Percentiles rank a stretch among this genome's conserved stretches.
These are phyloP conservation scores for Sclerotinia borealis DNA, from an alignment of 2,329 filamentous ascomycete genomes.

Conservation along the genomic window DNA sequence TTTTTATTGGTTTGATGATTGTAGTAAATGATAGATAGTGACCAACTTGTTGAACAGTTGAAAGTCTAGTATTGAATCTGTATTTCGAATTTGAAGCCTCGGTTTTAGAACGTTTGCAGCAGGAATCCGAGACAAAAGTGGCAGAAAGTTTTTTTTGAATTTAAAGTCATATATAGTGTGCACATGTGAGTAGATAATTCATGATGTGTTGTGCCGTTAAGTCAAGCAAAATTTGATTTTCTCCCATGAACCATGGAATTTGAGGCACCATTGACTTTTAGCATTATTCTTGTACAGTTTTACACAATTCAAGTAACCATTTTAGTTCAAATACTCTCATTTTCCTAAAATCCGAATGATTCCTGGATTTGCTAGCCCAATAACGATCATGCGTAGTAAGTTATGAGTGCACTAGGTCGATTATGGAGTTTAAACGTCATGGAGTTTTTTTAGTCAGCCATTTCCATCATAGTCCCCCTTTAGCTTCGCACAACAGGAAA, in stretches of 20 bases:
- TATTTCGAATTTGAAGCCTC: too few relatives aligned
- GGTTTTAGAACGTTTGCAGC: too few relatives aligned
- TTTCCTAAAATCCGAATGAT: not conserved
- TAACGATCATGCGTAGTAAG: not conserved
- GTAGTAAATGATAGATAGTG: too few relatives aligned
- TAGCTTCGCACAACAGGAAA: not conserved
- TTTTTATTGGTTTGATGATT: too few relatives aligned
- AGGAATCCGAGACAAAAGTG: too few relatives aligned
- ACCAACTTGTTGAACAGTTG: too few relatives aligned
- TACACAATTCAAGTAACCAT: too few relatives aligned
- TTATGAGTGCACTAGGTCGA: not conserved
- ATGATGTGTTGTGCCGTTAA: not conserved
- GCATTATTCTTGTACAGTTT: not conserved
- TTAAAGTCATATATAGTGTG: too few relatives aligned
- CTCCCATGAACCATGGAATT: not conserved
- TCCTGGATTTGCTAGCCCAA: not conserved
- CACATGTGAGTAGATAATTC: too few relatives aligned
- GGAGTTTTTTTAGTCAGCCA: not conserved
- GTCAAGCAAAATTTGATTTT: not conserved
- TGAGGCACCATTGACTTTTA: not conserved
- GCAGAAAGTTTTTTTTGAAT: too few relatives aligned
- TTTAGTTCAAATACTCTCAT: not conserved
- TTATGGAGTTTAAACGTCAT: not conserved
- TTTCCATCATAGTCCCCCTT: not conserved
- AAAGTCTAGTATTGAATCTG: too few relatives aligned